phyloP scores from a whole-genome alignment of 73 alveolate species.

The Paraurostyla sp. region DNA sequence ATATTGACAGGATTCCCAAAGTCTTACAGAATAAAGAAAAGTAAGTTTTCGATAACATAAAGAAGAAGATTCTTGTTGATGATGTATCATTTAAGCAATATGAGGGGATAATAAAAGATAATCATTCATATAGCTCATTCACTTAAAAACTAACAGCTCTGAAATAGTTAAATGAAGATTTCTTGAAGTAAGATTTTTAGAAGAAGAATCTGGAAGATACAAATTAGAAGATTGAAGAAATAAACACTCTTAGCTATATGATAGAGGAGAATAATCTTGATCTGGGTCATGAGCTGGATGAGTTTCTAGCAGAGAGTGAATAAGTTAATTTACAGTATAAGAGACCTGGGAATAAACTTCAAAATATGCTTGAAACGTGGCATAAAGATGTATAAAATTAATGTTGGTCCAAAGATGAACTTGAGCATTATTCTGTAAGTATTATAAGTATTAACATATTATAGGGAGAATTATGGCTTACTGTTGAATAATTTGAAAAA shows the following conservation, averaged over 20 bases:
- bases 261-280: neutral
- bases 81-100: neutral
- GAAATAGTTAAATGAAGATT: neutral
- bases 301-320: neutral
- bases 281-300: neutral
- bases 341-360: neutral
- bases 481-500: neutral
- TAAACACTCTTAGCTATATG: neutral
- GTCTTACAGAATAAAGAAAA: neutral
- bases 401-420: slow-evolving; percentile 13
- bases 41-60: neutral
- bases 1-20: neutral
- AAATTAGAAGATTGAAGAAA: neutral
- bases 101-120: neutral
- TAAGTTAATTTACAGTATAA: neutral
- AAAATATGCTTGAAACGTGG: neutral
- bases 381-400: neutral
- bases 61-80: neutral
- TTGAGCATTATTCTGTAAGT: neutral
- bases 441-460: neutral
- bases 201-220: slow-evolving; percentile 6
- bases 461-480: slow-evolving; percentile 3
- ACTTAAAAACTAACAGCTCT: neutral
- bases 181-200: neutral
- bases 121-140: neutral